Base-by-base conservation (phyloP, 768 basidiomycete genomes). In the Pulveroboletus frians region DNA sequence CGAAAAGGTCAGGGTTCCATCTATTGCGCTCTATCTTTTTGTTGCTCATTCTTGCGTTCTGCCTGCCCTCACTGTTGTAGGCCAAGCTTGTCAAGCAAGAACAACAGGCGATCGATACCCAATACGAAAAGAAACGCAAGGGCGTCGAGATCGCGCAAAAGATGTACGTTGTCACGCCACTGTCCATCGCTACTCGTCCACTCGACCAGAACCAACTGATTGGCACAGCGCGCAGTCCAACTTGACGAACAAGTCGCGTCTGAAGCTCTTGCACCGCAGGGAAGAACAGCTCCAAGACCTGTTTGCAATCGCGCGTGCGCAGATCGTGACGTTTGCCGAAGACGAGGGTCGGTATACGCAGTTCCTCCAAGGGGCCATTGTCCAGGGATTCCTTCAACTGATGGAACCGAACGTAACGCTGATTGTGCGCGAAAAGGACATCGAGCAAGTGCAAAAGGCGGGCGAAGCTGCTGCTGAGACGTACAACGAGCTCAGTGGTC, bases 31-130 rank as follows among this genome's bases (percentile, higher is more conserved):
- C 9, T 3, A 9, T n/a, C 5, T 2, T 30, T 20, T 20, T 18
- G 4, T n/a, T 17, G n/a, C 18, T 9, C 18, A 10, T 17, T 36
- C 38, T 4, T 14, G 2, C 9, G 9, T 20, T 6, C 9, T 18
- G 21, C 42, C 8, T 29, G 17, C n/a, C 10, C 9, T 8, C 7
- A 36, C 6, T 34, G 32, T 8, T 8, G 2, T 15, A 97, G 94
- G 95, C 94, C 43, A 96, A 92, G 71, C 85, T 98, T 50, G 95
- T 99, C 21, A 92, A 93, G 67, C 91, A 94, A 67, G 95, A 99
- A 69, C 85, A 92, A 52, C 84, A 89, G 54, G 84, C 92, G 13
- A 96, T 99, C 63, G 96, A 99, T 64, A 84, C 88, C 7, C 84
- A 86, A 55, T 92, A 84, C 64, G 95, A 97, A 71, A 95, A 96